These are phyloP conservation scores for Tranzscheliella williamsii DNA, from an alignment of 1,284 basidiomycete genomes.

Conservation along the genomic window DNA sequence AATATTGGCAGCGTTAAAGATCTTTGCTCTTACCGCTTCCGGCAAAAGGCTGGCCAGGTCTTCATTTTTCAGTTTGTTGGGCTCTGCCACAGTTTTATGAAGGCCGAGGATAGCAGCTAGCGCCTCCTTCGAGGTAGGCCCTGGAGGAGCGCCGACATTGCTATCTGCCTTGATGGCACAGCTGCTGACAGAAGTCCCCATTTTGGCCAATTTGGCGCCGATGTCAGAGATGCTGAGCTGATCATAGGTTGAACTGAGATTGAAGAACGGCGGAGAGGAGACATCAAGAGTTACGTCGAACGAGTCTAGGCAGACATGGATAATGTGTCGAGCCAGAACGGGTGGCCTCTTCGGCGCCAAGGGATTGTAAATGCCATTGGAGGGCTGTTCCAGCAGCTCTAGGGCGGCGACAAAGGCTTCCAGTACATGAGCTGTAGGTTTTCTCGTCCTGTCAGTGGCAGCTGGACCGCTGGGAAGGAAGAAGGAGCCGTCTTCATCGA, in stretches of 20 bases:
- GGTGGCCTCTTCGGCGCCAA: constrained; percentile 15
- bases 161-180: constrained; percentile 14
- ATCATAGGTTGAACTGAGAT: constrained; percentile 14
- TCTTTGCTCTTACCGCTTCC: constrained; percentile 12
- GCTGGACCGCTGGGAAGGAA: neutral
- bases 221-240: constrained; percentile 1
- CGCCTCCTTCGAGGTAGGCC: constrained; percentile 13
- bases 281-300: constrained; percentile 12
- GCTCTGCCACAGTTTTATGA: constrained; percentile 25
- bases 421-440: constrained; percentile 24
- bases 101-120: constrained; percentile 19
- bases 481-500: constrained; percentile 3
- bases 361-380: constrained; percentile 15
- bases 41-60: constrained; percentile 17
- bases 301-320: constrained; percentile 25
- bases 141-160: neutral
- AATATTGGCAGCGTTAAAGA: constrained; percentile 27
- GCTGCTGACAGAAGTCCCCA: constrained; percentile 22
- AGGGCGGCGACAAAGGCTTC: constrained; percentile 33
- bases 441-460: constrained; percentile 9
- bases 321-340: constrained; percentile 27
- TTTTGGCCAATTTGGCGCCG: constrained; percentile 10
- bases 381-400: constrained; percentile 18
- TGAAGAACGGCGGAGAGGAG: constrained; percentile 21
- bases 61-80: constrained; percentile 26